phyloP scores from a whole-genome alignment of 2,329 filamentous ascomycete species.

The Gliomastix tumulicola region DNA sequence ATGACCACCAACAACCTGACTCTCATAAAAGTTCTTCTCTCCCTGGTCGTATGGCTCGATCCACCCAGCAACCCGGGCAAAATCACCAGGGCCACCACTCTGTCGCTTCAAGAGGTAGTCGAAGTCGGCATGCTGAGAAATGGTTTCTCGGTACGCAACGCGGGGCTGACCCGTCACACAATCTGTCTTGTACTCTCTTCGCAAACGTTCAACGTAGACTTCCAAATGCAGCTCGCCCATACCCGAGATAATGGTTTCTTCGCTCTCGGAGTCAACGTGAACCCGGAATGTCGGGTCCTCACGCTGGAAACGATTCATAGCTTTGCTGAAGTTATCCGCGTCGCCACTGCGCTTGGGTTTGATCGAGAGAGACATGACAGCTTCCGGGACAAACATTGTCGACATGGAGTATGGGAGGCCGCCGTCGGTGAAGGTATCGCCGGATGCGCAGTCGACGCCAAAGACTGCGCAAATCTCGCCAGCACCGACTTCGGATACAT shows the following conservation, averaged over 20 bases:
- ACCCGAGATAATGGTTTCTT: constrained; percentile 95
- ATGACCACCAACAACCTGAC: constrained; percentile 79
- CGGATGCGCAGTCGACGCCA: constrained; percentile 93
- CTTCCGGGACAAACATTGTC: constrained; percentile 96
- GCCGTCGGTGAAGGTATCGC: constrained; percentile 96
- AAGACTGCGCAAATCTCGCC: constrained; percentile 99
- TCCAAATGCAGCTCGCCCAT: constrained; percentile 98
- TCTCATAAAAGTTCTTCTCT: constrained; percentile 74
- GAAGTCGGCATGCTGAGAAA: constrained; percentile 72
- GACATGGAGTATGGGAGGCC: constrained; percentile 90
- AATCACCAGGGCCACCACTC: constrained; percentile 91
- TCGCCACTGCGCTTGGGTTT: constrained; percentile 92
- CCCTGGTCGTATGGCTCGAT: constrained; percentile 77
- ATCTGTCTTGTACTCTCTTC: constrained; percentile 93
- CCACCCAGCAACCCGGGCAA: constrained; percentile 83
- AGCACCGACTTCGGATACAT: constrained; percentile 84
- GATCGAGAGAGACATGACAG: constrained; percentile 96
- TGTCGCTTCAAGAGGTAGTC: constrained; percentile 95
- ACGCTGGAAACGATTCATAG: constrained; percentile 96
- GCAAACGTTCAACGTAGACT: constrained; percentile 95
- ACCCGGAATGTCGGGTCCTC: constrained; percentile 98
- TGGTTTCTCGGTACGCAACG: constrained; percentile 94
- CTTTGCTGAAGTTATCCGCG: constrained; percentile 91
- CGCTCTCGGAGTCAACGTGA: constrained; percentile 82
- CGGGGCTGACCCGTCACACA: constrained; percentile 94